Evolutionary conservation across 768 basidiomycete genomes (phyloP).

Genomic region (Agrocybe pediades): DNA sequence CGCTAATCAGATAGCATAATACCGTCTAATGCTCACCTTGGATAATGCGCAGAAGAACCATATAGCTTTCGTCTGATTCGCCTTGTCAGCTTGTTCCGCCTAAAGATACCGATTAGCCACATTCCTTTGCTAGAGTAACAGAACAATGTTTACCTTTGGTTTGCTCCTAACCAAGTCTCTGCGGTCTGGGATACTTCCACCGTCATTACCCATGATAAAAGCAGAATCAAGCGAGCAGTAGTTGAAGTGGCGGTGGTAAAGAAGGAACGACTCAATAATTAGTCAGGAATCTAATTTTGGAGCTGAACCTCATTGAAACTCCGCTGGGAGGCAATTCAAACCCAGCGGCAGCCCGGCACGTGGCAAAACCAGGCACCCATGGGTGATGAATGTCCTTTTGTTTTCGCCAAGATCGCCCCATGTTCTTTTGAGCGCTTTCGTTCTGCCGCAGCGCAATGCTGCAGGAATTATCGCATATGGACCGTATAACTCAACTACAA

Average conservation of each 20-base stretch:
- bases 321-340: not conserved
- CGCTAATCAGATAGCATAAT: not conserved
- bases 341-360: not conserved
- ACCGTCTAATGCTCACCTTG: constrained; percentile 57
- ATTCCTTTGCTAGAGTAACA: constrained; percentile 1
- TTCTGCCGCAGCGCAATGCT: constrained; percentile 72
- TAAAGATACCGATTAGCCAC: constrained; percentile 23
- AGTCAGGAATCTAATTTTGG: not conserved
- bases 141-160: constrained; percentile 52
- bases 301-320: not conserved
- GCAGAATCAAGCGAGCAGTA: not conserved
- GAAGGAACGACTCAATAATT: not conserved
- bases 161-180: constrained; percentile 76
- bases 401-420: constrained; percentile 8
- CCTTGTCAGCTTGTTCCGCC: constrained; percentile 88
- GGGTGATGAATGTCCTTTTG: not conserved
- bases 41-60: constrained; percentile 97
- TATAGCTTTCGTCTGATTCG: constrained; percentile 81
- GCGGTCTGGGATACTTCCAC: constrained; percentile 85
- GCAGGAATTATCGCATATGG: constrained; percentile 92
- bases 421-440: constrained; percentile 16
- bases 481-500: constrained; percentile 93
- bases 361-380: not conserved
- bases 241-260: not conserved
- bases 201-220: constrained; percentile 78